Conservation (phyloP, 2,329 filamentous ascomycete genomes). For the Didymellaceae sp. region DNA sequence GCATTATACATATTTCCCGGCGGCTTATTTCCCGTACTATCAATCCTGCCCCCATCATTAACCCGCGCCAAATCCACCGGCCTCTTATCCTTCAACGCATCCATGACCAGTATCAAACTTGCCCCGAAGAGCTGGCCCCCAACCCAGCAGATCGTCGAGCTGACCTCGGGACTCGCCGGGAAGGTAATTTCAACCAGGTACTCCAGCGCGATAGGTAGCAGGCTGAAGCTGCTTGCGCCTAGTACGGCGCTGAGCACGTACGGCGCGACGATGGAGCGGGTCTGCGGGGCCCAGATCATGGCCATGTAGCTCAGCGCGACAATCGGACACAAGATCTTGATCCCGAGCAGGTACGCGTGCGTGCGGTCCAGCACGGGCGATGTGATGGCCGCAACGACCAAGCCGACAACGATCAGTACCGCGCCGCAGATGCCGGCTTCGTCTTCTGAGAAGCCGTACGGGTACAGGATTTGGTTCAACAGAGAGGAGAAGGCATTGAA, state of each 20-base stretch:
- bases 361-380: conserved; percentile 85
- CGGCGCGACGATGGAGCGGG: conserved; percentile 67
- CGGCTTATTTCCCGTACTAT: conserved; percentile 51
- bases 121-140: conserved; percentile 86
- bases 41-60: conserved; percentile 31
- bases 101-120: conserved; percentile 82
- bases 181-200: conserved; percentile 86
- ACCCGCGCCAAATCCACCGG: conserved; percentile 38
- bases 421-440: conserved; percentile 90
- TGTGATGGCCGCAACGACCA: conserved; percentile 75
- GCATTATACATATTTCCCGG: conserved; percentile 75
- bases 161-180: conserved; percentile 85
- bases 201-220: conserved; percentile 86
- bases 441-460: conserved; percentile 83
- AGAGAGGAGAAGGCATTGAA: conserved; percentile 93
- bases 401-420: conserved; percentile 85
- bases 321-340: conserved; percentile 77
- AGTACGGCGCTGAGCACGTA: conserved; percentile 78
- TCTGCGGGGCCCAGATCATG: conserved; percentile 80
- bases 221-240: conserved; percentile 78
- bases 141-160: conserved; percentile 82
- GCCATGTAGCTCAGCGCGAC: conserved; percentile 75
- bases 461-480: conserved; percentile 86
- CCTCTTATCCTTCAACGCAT: conserved; percentile 66
- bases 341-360: conserved; percentile 76